phyloP scores from a whole-genome alignment of 305 asterid genomes.

The Fraxinus sp. region DNA sequence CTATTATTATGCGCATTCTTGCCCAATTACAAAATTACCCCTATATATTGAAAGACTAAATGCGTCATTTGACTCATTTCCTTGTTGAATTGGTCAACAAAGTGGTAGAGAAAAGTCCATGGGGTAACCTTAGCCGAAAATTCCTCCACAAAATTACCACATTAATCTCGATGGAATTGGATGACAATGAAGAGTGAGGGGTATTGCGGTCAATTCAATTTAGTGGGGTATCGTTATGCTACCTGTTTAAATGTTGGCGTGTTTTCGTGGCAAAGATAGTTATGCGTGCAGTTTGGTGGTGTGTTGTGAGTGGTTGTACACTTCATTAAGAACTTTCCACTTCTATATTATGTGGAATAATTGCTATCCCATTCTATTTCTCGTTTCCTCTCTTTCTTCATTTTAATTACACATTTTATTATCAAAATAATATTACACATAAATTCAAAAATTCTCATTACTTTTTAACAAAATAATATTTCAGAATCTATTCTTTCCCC shows the following conservation, averaged over 20 bases:
- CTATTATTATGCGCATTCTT: slow-evolving; percentile 34
- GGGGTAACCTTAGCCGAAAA: not conserved
- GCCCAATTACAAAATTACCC: slow-evolving; percentile 5
- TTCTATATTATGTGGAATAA: slow-evolving; percentile 1
- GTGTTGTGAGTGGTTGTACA: slow-evolving; percentile 46
- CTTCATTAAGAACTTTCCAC: not conserved
- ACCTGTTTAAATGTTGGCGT: slow-evolving; percentile 49
- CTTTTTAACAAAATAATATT: too few species aligned
- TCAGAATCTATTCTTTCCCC: too few species aligned
- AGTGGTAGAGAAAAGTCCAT: slow-evolving; percentile 1
- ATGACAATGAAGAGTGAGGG: slow-evolving; percentile 22
- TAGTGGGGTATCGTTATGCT: not conserved
- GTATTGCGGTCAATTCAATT: slow-evolving; percentile 27
- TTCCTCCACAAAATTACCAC: not conserved
- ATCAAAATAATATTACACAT: too few species aligned
- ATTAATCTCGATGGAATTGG: not conserved
- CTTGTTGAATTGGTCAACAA: slow-evolving; percentile 21
- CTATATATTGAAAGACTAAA: not conserved
- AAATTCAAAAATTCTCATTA: too few species aligned
- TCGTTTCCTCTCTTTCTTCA: too few species aligned
- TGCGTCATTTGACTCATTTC: not conserved
- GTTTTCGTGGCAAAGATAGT: slow-evolving; percentile 56
- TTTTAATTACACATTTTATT: too few species aligned
- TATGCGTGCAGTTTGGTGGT: slow-evolving; percentile 49
- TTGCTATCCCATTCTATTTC: too few species aligned